phyloP scores from a whole-genome alignment of 306 rosid species.

The Pterocarpus macrocarpus region DNA sequence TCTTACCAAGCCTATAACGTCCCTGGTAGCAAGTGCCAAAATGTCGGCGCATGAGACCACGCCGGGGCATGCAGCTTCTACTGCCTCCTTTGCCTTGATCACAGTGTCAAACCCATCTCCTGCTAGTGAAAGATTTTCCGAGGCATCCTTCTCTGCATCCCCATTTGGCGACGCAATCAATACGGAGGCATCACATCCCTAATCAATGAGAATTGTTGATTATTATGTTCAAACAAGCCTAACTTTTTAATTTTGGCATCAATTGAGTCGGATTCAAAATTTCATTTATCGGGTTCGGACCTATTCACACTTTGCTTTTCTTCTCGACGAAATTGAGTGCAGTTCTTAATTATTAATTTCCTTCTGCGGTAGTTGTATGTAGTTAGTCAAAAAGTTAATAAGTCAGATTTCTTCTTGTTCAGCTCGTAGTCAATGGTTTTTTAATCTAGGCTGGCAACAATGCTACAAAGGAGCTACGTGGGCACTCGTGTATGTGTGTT shows the following conservation, averaged over 20 bases:
- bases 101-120: slow-evolving; percentile 97
- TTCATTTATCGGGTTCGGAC: neutral
- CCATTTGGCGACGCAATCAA: slow-evolving; percentile 66
- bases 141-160: slow-evolving; percentile 80
- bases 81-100: slow-evolving; percentile 74
- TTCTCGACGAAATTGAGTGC: neutral
- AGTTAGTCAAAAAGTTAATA: slow-evolving; percentile 1
- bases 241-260: neutral
- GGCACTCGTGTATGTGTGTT: neutral
- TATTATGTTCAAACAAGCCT: neutral
- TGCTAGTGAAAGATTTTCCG: slow-evolving; percentile 72
- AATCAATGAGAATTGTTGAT: neutral
- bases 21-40: slow-evolving; percentile 82
- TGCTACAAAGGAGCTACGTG: neutral
- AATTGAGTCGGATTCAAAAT: neutral
- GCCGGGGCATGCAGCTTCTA: slow-evolving; percentile 76
- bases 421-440: slow-evolving; percentile 17
- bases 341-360: no score
- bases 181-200: slow-evolving; percentile 94
- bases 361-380: neutral
- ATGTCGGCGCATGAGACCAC: slow-evolving; percentile 86
- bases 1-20: slow-evolving; percentile 70
- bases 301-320: neutral
- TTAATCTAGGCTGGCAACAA: neutral
- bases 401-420: neutral